phyloP scores from a whole-genome alignment of 176 grass and related monocot species.

The Zizania latifolia region DNA sequence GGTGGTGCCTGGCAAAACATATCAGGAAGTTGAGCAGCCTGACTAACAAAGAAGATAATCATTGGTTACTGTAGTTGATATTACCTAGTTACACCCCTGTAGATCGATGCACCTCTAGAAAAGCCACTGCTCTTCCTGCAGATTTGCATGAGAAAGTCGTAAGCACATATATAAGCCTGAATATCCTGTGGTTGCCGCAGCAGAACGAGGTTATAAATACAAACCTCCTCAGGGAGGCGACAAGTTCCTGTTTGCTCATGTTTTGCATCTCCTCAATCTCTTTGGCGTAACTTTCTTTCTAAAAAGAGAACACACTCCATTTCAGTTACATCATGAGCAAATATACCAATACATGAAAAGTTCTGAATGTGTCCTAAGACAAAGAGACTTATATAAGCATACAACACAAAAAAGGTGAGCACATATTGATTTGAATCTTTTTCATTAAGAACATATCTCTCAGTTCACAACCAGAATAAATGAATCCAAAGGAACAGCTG shows the following conservation, averaged over 20 bases:
- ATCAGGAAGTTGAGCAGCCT: background rate
- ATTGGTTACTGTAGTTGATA: background rate
- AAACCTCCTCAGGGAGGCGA: constrained; percentile 85
- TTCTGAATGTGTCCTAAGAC: background rate
- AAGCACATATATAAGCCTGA: constrained; percentile 15
- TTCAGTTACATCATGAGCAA: constrained; percentile 17
- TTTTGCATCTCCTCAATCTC: constrained; percentile 82
- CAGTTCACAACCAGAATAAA: background rate
- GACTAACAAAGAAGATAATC: background rate
- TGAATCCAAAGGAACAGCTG: background rate
- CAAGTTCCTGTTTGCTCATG: constrained; percentile 72
- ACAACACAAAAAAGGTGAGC: background rate
- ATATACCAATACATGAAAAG: background rate
- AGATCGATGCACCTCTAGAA: constrained; percentile 87
- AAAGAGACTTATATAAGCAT: background rate
- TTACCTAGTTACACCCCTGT: constrained; percentile 94
- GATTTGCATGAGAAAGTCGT: background rate
- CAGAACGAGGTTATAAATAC: background rate
- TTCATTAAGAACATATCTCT: background rate
- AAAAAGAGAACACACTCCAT: constrained; percentile 6
- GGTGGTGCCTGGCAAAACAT: constrained; percentile 67
- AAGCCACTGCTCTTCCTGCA: constrained; percentile 95
- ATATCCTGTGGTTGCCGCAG: background rate
- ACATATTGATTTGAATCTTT: background rate
- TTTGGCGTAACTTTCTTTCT: constrained; percentile 61